phyloP scores from a whole-genome alignment of 768 basidiomycete species.

The Mycena galericulata region DNA sequence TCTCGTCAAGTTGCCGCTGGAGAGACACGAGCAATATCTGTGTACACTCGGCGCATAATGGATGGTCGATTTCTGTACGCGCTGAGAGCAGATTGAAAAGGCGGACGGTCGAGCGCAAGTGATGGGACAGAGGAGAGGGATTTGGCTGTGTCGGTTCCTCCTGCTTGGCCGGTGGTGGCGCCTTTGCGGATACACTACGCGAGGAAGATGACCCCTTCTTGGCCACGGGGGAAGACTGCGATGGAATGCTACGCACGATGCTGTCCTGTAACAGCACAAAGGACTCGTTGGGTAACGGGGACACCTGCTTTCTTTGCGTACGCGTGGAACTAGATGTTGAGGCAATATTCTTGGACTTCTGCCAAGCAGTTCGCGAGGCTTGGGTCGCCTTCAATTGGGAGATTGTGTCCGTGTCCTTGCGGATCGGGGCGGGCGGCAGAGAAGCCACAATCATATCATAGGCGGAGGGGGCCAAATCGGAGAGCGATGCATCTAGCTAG shows the following conservation, averaged over 20 bases:
- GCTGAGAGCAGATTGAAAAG: constrained; percentile 84
- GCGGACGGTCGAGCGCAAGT: constrained; percentile 78
- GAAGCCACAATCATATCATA: constrained; percentile 87
- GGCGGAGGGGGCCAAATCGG: constrained; percentile 86
- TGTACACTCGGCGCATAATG: constrained; percentile 95
- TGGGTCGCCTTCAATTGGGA: constrained; percentile 58
- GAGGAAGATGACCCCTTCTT: constrained; percentile 60
- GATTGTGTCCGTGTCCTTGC: constrained; percentile 49
- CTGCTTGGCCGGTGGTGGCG: constrained; percentile 44
- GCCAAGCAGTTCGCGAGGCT: constrained; percentile 70
- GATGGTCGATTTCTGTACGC: constrained; percentile 88
- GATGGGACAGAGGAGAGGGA: constrained; percentile 82
- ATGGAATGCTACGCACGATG: constrained; percentile 76
- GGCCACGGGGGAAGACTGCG: constrained; percentile 57
- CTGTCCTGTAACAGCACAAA: constrained; percentile 93
- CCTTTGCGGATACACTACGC: constrained; percentile 43
- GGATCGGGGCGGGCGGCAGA: constrained; percentile 66
- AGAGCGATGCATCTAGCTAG: constrained; percentile 91
- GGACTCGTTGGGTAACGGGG: constrained; percentile 81
- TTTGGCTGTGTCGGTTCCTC: constrained; percentile 66
- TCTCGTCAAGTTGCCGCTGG: constrained; percentile 87
- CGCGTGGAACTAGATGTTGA: constrained; percentile 60
- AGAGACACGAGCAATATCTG: constrained; percentile 81
- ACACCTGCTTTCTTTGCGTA: constrained; percentile 69
- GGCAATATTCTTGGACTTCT: constrained; percentile 59